Percentiles rank a stretch among this genome's conserved stretches.
These are phyloP conservation scores for Diaporthe sp. DNA, from an alignment of 2,329 filamentous ascomycete genomes.

Conservation along the genomic window DNA sequence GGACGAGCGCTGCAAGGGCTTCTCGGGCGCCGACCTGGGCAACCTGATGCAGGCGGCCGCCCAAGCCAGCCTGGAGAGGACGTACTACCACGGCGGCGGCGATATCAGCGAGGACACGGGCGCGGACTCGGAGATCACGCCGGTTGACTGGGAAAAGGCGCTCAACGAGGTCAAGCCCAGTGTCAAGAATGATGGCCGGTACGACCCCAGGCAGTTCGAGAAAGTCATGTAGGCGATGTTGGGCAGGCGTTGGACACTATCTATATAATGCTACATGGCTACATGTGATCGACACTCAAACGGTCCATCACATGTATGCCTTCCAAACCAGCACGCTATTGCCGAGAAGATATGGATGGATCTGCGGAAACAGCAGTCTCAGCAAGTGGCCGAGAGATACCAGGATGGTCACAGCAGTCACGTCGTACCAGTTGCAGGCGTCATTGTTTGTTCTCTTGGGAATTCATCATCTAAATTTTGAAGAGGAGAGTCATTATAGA, in stretches of 20 bases:
- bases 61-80: slow-evolving; percentile 54
- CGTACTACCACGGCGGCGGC: slow-evolving; percentile 42
- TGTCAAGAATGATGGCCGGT: slow-evolving; percentile 62
- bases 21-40: slow-evolving; percentile 78
- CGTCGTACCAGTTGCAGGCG: neutral
- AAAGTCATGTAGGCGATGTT: slow-evolving; percentile 3
- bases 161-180: slow-evolving; percentile 64
- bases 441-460: neutral
- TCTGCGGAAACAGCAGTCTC: too few relatives aligned
- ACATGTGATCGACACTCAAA: neutral
- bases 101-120: slow-evolving; percentile 42
- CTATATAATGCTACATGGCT: neutral
- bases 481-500: slow-evolving; percentile 43
- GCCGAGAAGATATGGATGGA: neutral
- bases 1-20: slow-evolving; percentile 78
- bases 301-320: neutral
- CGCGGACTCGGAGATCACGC: slow-evolving; percentile 52
- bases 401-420: neutral
- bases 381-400: neutral
- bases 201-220: slow-evolving; percentile 47
- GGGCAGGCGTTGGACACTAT: too few relatives aligned
- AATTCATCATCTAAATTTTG: slow-evolving; percentile 39
- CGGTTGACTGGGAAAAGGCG: slow-evolving; percentile 67
- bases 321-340: neutral
- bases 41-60: slow-evolving; percentile 62